A percentile compares a stretch with the other conserved stretches of the same genome.
Conservation (phyloP, 305 asterid species). For the Fraxinus velutina region DNA sequence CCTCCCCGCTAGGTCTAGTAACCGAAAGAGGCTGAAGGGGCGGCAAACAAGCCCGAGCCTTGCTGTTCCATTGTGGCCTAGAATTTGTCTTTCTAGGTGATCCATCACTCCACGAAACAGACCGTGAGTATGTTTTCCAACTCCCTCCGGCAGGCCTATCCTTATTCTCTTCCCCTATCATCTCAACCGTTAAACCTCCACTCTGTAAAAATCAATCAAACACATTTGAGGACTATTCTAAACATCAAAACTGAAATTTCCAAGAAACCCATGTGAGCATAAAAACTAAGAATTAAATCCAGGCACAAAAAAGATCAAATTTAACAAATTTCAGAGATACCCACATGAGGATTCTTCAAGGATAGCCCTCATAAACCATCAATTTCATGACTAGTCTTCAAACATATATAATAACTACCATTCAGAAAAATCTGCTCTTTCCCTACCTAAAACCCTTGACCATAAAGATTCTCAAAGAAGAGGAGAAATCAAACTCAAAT, state of each 20-base stretch:
- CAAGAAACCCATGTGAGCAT: conserved; percentile 26
- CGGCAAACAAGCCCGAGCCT: conserved; percentile 85
- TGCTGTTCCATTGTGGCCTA: conserved; percentile 80
- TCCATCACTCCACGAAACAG: conserved; percentile 76
- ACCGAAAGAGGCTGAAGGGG: conserved; percentile 93
- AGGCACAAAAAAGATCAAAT: neutral
- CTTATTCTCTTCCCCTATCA: conserved; percentile 72
- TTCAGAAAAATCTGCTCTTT: conserved; percentile 28
- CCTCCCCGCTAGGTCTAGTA: conserved; percentile 54
- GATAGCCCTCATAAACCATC: conserved; percentile 11
- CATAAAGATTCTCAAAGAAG: conserved; percentile 15
- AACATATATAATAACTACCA: conserved; percentile 15
- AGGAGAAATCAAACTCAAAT: conserved; percentile 41
- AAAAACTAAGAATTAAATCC: conserved; percentile 9
- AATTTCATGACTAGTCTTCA: conserved; percentile 1
- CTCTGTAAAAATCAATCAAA: conserved; percentile 41
- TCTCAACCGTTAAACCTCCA: conserved; percentile 35
- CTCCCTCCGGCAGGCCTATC: conserved; percentile 47
- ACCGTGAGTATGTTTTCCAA: conserved; percentile 67
- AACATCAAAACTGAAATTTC: conserved; percentile 33
- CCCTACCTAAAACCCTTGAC: conserved; percentile 52
- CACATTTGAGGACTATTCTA: conserved; percentile 14
- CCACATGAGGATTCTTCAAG: conserved; percentile 13
- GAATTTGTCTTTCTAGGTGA: conserved; percentile 58
- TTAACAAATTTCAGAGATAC: conserved; percentile 16